Conservation (phyloP, 1,284 basidiomycete genomes). For the Rhizopogon parksii region DNA sequence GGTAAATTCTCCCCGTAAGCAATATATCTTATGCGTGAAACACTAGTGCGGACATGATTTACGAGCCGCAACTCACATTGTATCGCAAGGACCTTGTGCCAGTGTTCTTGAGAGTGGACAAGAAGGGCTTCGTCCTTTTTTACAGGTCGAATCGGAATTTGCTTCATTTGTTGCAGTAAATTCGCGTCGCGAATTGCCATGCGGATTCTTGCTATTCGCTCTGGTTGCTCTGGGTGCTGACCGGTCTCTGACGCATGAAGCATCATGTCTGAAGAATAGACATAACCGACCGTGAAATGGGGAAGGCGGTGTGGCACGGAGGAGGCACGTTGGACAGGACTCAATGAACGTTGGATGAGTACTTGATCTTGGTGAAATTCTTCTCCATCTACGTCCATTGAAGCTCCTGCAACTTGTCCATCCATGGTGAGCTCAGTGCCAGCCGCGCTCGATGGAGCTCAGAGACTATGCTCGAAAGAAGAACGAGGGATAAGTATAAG, state of each 20-base stretch:
- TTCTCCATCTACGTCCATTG: constrained; percentile 27
- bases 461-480: constrained; percentile 5
- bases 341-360: constrained; percentile 8
- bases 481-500: not conserved
- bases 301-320: constrained; percentile 23
- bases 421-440: constrained; percentile 6
- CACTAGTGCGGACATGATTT: constrained; percentile 11
- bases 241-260: constrained; percentile 60
- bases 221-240: constrained; percentile 84
- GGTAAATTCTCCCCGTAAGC: constrained; percentile 17
- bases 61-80: constrained; percentile 47
- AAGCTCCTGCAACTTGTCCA: constrained; percentile 14
- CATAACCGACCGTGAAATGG: constrained; percentile 59
- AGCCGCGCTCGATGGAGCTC: constrained; percentile 1
- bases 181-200: constrained; percentile 53
- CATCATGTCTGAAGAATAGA: constrained; percentile 87
- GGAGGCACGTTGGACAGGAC: constrained; percentile 19
- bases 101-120: constrained; percentile 86
- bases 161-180: constrained; percentile 71
- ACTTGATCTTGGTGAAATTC: constrained; percentile 9
- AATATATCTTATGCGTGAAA: constrained; percentile 3
- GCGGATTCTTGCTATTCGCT: constrained; percentile 80
- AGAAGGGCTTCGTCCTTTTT: constrained; percentile 75
- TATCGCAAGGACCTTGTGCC: constrained; percentile 82
- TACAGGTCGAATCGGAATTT: constrained; percentile 70